Percentiles rank a stretch among this genome's conserved stretches.
These are phyloP conservation scores for Pestalotiopsis sp. DNA, from an alignment of 2,329 filamentous ascomycete species.

Conservation along the genomic window DNA sequence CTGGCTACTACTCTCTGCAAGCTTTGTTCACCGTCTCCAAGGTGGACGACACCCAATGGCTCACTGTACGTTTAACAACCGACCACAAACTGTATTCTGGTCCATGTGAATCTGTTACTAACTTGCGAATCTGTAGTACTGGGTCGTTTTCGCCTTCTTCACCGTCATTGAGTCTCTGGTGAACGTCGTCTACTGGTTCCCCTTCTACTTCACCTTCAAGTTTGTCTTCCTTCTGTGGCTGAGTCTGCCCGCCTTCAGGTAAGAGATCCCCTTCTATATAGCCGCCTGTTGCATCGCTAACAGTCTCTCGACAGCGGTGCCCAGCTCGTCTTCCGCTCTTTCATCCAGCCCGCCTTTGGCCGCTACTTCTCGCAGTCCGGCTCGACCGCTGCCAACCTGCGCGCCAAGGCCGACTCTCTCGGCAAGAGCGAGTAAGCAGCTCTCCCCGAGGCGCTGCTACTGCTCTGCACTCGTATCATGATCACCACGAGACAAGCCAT, in stretches of 20 bases:
- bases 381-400: slow-evolving; percentile 84
- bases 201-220: slow-evolving; percentile 99
- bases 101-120: background rate
- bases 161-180: slow-evolving; percentile 82
- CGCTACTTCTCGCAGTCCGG: slow-evolving; percentile 79
- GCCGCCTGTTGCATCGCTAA: background rate
- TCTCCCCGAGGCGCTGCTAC: background rate
- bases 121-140: slow-evolving; percentile 64
- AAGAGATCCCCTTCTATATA: slow-evolving; percentile 42
- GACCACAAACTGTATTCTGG: background rate
- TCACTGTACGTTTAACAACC: slow-evolving; percentile 59
- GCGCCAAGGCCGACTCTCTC: slow-evolving; percentile 78
- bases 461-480: slow-evolving; percentile 3
- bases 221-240: slow-evolving; percentile 98
- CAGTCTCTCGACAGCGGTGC: slow-evolving; percentile 68
- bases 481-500: slow-evolving; percentile 1
- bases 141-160: slow-evolving; percentile 83
- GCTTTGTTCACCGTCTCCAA: slow-evolving; percentile 75
- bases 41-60: slow-evolving; percentile 80
- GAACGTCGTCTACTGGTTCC: slow-evolving; percentile 90
- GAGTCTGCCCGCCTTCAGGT: slow-evolving; percentile 91
- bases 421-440: slow-evolving; percentile 65
- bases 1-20: slow-evolving; percentile 80
- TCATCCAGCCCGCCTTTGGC: slow-evolving; percentile 87
- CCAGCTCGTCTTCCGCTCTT: slow-evolving; percentile 94